phyloP scores from a whole-genome alignment of 148 eudicot genomes.

The Rhododendron vialii region DNA sequence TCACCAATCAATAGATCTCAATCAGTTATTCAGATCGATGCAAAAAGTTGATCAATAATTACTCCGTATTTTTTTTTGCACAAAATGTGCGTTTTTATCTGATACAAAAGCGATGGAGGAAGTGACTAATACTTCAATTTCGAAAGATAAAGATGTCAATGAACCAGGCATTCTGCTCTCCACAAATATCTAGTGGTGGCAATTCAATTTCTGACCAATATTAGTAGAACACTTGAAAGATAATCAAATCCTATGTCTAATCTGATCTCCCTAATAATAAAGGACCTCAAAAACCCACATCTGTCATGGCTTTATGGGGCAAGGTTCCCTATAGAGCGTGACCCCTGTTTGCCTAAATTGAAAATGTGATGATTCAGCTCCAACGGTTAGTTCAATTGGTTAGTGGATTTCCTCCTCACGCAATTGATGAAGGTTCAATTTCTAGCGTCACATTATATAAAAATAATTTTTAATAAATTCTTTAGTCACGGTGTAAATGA shows the following conservation, averaged over 20 bases:
- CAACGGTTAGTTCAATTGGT: neutral
- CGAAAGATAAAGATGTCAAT: neutral
- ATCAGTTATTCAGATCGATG: too few species aligned
- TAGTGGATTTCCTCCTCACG: too few species aligned
- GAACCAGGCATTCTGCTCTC: neutral
- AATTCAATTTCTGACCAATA: neutral
- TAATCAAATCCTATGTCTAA: neutral
- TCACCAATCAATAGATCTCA: too few species aligned
- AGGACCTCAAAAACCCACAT: neutral
- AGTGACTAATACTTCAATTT: too few species aligned
- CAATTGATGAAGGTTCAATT: too few species aligned
- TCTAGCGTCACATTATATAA: accelerated
- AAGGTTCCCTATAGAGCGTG: neutral
- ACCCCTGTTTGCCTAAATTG: slow-evolving; percentile 7
- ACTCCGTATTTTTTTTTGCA: too few species aligned
- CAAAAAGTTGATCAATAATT: too few species aligned
- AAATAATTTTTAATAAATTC: too few species aligned
- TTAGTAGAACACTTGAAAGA: too few species aligned
- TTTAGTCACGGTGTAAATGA: too few species aligned
- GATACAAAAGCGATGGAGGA: neutral
- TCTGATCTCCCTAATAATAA: neutral
- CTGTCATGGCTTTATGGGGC: slow-evolving; percentile 4
- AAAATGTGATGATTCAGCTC: neutral
- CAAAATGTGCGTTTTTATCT: neutral
- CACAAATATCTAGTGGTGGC: neutral